Base-by-base conservation (phyloP, 139 green algal genomes). In the Trebouxia sp. region DNA sequence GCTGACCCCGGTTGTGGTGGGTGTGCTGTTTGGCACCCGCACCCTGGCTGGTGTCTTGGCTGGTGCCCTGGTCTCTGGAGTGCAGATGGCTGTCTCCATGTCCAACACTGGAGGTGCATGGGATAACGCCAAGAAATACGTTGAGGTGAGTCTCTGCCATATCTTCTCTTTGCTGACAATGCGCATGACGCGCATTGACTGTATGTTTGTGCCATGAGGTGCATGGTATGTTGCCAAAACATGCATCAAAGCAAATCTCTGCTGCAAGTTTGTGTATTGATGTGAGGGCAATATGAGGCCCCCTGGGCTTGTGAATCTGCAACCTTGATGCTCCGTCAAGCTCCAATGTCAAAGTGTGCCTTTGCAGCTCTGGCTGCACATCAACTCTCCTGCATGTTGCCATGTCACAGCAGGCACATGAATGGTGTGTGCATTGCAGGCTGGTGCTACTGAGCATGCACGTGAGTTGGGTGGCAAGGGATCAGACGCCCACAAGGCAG, bases 51-150 rank as follows among this genome's bases (percentile, higher is more conserved):
- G 96, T 62, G 78, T 98, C 78, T 90, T 99, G 82, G 91, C 91
- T 3, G 96, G 96, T 76, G 88, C 88, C 11, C 90, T 99, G n/a
- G 94, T 97, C n/a, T 95, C 88, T 38, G 94, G 95, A 58, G 96
- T 99, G 75, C 96, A 98, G 92, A 95, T 99, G 87, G 96, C 96
- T 10, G 90, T 99, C 38, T 97, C 91, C 84, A 97, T 97, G 91
- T 96, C 90, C 88, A 99, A 99, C 93, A 98, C 96, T 50, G 96
- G 96, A 75, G 94, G 95, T 65, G 97, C 97, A 7, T 99, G 96
- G 96, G 97, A 99, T 89, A 99, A 99, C 84, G 95, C 96, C 76
- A 99, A 99, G 93, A 99, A 99, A 91, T 98, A 97, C 87, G 91
- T 99, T 10, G 95, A 97, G 91, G 92, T 85, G 41, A 82, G 78